Conservation (phyloP, 2,329 filamentous ascomycete genomes). For the Cordyceps cateniannulata region DNA sequence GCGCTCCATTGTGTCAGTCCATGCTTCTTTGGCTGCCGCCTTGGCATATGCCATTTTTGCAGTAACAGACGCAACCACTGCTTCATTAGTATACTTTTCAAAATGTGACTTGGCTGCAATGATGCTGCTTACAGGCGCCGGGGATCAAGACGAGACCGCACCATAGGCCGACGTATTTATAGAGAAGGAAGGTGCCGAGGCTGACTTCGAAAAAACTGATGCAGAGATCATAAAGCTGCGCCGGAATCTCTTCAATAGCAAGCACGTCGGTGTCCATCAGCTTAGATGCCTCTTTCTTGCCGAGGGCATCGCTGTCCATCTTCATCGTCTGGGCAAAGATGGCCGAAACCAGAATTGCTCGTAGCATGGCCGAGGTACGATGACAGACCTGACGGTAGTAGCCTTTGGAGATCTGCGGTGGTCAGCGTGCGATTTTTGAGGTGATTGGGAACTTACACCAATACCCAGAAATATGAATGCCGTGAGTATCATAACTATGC, state of each 20-base stretch:
- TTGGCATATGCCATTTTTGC: neutral
- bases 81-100: neutral
- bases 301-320: neutral
- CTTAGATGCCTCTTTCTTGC: neutral
- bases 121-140: neutral
- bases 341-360: neutral
- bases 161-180: neutral
- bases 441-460: neutral
- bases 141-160: neutral
- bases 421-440: neutral
- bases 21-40: neutral
- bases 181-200: neutral
- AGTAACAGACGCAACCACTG: neutral
- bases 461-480: neutral
- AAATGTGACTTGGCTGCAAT: too few relatives aligned
- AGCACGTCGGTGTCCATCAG: neutral
- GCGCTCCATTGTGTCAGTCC: neutral
- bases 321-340: neutral
- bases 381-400: neutral
- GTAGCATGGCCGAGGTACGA: neutral
- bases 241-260: neutral
- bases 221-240: neutral
- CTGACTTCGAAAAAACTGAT: neutral
- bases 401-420: neutral
- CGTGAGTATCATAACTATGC: neutral